Percentiles rank a stretch among this genome's conserved stretches.
phyloP scores from a whole-genome alignment of 78 protist genomes.

The Dictyostelium brefeldianum region DNA sequence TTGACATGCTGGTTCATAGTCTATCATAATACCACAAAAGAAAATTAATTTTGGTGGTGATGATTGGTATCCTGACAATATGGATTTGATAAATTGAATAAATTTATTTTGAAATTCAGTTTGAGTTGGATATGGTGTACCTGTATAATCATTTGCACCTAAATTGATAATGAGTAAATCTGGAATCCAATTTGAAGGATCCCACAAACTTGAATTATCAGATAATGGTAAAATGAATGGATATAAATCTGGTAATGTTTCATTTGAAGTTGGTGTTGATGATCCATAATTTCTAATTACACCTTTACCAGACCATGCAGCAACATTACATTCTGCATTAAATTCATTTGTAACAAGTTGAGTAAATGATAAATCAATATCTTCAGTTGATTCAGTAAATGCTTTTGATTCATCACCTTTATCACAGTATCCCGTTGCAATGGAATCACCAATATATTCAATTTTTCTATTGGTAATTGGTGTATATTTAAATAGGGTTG shows the following conservation, averaged over 20 bases:
- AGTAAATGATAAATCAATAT: slow-evolving; percentile 36
- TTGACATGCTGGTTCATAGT: slow-evolving; percentile 17
- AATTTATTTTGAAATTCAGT: slow-evolving; percentile 33
- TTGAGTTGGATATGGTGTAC: slow-evolving; percentile 62
- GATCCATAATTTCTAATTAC: slow-evolving; percentile 53
- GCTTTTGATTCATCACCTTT: slow-evolving; percentile 27
- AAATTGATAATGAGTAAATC: slow-evolving; percentile 58
- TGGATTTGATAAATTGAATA: slow-evolving; percentile 13
- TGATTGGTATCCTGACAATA: not conserved
- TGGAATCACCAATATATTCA: slow-evolving; percentile 82
- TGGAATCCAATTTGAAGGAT: slow-evolving; percentile 21
- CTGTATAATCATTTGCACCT: slow-evolving; percentile 79
- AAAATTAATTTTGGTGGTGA: slow-evolving; percentile 29
- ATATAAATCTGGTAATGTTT: slow-evolving; percentile 25
- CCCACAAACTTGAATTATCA: slow-evolving; percentile 22
- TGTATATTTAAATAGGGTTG: not conserved
- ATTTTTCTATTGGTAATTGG: not conserved
- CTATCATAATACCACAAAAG: slow-evolving; percentile 80
- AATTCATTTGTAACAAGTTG: slow-evolving; percentile 7
- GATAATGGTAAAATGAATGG: not conserved
- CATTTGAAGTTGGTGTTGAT: slow-evolving; percentile 24
- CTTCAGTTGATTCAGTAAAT: slow-evolving; percentile 45
- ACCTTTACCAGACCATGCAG: slow-evolving; percentile 75
- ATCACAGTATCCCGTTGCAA: slow-evolving; percentile 63
- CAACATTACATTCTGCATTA: slow-evolving; percentile 10